Base-by-base conservation (phyloP, 2,329 filamentous ascomycete species). In the Aspergillus novoparasiticus region DNA sequence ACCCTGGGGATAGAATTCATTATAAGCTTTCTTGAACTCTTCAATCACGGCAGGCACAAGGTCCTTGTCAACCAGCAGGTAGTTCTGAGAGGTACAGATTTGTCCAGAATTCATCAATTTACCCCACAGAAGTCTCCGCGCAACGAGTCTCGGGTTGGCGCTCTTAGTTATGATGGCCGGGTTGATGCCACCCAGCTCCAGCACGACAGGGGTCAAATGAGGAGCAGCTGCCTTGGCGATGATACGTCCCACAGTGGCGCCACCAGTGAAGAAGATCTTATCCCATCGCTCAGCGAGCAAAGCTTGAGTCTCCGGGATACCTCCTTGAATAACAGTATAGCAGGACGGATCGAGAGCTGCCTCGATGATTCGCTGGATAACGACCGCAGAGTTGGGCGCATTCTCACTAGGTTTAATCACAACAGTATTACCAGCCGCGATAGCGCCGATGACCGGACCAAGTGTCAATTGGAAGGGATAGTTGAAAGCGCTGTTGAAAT, bases 191-290 rank as follows among this genome's bases (percentile, higher is more conserved):
- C 95, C 95, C 54, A 99, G 87, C 82, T 99, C 95, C 55, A 98
- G 87, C 11, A 89, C 87, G 26, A 96, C 89, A 0, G 95, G 95
- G 0, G 95, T 98, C 65, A 97, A 84, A 43, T 92, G 90, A 74
- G 93, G 88, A 64, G 95, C 94, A 0, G 94, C 95, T 77, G 96
- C 97, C 78, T 94, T 89, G 55, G 92, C 87, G 59, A 98, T 89
- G 72, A 98, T 94, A 74, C 90, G 93, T 73, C 92, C 95, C 21
- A 97, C 93, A 32, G 76, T 81, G 58, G 86, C 85, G 72, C 88
- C 89, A 60, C 95, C 95, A 1, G 95, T 99, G 82, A 97, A 99
- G 83, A 95, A 94, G 73, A 99, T 96, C 86, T 97, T 98, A 81
- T 96, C 94, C 90, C 94, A 99, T 78, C 94, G 94, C 81, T 93